Base-by-base conservation (phyloP, 179 eudicot species). In the Carnegiea gigantea region DNA sequence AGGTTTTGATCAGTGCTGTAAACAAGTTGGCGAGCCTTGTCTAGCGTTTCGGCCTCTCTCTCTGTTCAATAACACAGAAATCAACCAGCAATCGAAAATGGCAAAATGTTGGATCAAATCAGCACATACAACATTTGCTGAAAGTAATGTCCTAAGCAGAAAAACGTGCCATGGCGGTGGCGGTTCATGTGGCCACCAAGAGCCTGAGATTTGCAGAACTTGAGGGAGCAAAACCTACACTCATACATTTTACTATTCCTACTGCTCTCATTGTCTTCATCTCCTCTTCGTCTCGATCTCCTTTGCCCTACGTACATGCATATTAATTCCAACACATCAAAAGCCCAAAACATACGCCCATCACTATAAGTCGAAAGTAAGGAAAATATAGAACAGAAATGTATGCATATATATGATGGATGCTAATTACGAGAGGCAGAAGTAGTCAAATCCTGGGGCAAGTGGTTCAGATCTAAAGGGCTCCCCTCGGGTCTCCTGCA, bases 21-120 rank as follows among this genome's bases (percentile, higher is more conserved):
- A 71, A 94, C 98, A 83, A 94, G 93, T 80, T 94, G 98, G 65
- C 98, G 97, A 88, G 98, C 98, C 76, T 87, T 89, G 89, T 91
- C 90, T 81, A 93, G 89, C 26, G 94, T 88, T 81, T 93, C 95
- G 57, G 95, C 92, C 92, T 94, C 98, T 84, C 97, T 91, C 82
- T 94, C 97, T 92, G 91, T 75, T 17, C n/a, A 54, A 17, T 14
- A 54, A 54, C 60, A 54, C 13, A 51, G 2, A 67, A 36, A 26
- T 7, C 73, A 30, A 36, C 12, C 38, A 67, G 8, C 65, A 59
- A 17, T 3, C 8, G 2, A 17, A 21, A 21, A 59, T 59, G 13
- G n/a, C 65, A 59, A 21, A 17, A 4, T 51, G 13, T 51, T 51
- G 57, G 17, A 51, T 51, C 57, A 51, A 10, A 11, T 51, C 57